Evolutionary conservation across 345 rosid genomes (phyloP).

Genomic region (Euphorbia lathyris): DNA sequence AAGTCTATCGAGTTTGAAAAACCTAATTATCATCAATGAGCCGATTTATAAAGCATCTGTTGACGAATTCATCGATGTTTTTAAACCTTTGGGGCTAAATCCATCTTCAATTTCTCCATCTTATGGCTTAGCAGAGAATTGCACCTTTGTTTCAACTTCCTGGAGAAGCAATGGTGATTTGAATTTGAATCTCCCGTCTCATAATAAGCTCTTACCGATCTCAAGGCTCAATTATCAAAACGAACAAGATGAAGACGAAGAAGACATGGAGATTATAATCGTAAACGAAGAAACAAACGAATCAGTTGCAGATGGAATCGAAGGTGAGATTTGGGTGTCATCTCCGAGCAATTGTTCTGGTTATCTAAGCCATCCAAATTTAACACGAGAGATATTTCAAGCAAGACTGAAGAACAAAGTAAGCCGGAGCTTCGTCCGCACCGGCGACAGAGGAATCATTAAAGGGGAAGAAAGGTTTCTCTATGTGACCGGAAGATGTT

Average conservation of each 20-base stretch:
- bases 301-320: constrained; percentile 44
- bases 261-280: constrained; percentile 46
- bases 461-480: constrained; percentile 48
- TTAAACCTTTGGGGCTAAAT: constrained; percentile 38
- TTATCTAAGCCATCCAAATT: constrained; percentile 51
- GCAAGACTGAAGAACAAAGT: constrained; percentile 31
- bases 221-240: constrained; percentile 35
- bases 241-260: constrained; percentile 27
- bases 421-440: constrained; percentile 36
- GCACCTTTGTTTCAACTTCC: constrained; percentile 64
- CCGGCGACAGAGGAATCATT: constrained; percentile 53
- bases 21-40: constrained; percentile 55
- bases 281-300: constrained; percentile 46
- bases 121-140: constrained; percentile 60
- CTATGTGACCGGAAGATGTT: constrained; percentile 50
- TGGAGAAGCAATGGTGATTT: constrained; percentile 35
- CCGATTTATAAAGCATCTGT: constrained; percentile 44
- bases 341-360: constrained; percentile 64
- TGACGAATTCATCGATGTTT: constrained; percentile 42
- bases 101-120: constrained; percentile 54
- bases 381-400: constrained; percentile 42
- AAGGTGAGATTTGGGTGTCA: constrained; percentile 68
- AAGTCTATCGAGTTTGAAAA: constrained; percentile 40
- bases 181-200: constrained; percentile 29
- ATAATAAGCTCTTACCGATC: constrained; percentile 48